Evolutionary conservation across 352 stramenopile species (phyloP).

Genomic region (Phytophthora pinifolia): DNA sequence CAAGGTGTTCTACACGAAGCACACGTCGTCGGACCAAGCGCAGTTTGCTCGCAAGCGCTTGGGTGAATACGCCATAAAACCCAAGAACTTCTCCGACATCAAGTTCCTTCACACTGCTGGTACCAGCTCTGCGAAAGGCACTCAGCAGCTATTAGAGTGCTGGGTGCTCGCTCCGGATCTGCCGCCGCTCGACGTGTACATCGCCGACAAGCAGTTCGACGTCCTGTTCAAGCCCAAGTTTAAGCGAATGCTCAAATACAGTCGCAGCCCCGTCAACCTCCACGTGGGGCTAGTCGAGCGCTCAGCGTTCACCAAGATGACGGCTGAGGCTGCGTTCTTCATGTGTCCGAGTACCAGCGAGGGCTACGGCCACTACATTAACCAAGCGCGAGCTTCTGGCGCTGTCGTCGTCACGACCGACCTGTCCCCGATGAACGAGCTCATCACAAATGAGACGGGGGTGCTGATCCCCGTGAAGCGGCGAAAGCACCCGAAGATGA

Average conservation of each 20-base stretch:
- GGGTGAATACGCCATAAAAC: slow-evolving; percentile 13
- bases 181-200: slow-evolving; percentile 44
- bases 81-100: slow-evolving; percentile 42
- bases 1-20: slow-evolving; percentile 50
- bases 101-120: slow-evolving; percentile 58
- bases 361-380: slow-evolving; percentile 73
- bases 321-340: slow-evolving; percentile 49
- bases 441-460: slow-evolving; percentile 28
- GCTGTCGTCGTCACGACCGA: slow-evolving; percentile 53
- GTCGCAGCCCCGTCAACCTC: slow-evolving; percentile 32
- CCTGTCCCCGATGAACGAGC: slow-evolving; percentile 64
- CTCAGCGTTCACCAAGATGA: slow-evolving; percentile 39
- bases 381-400: slow-evolving; percentile 53
- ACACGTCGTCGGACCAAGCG: slow-evolving; percentile 46
- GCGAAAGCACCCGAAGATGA: slow-evolving; percentile 8
- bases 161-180: slow-evolving; percentile 48
- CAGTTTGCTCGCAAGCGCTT: slow-evolving; percentile 21
- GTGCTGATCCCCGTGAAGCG: slow-evolving; percentile 14
- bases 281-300: slow-evolving; percentile 25
- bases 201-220: slow-evolving; percentile 24
- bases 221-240: slow-evolving; percentile 14
- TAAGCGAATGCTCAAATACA: slow-evolving; percentile 17
- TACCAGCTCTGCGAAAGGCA: slow-evolving; percentile 51
- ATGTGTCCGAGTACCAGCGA: slow-evolving; percentile 58
- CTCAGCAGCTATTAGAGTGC: slow-evolving; percentile 46